These are phyloP conservation scores for Coniella lustricola DNA, from an alignment of 2,329 filamentous ascomycete genomes.

Conservation along the genomic window DNA sequence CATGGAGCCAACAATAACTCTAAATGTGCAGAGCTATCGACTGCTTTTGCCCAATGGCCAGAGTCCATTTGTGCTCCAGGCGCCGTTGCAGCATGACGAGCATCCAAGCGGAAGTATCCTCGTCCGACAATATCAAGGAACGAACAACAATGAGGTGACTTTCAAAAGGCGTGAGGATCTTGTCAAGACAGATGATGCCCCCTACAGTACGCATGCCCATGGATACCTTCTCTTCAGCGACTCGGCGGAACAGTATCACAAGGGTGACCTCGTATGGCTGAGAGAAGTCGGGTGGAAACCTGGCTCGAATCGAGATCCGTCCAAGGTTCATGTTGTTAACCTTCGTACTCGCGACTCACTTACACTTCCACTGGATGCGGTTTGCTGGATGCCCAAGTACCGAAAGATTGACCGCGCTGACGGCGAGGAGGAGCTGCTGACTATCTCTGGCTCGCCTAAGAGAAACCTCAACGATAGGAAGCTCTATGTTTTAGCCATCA, in stretches of 20 bases:
- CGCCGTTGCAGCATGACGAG: slow-evolving; percentile 2
- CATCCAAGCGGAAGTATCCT: background rate
- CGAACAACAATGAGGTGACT: slow-evolving; percentile 6
- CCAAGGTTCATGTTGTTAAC: slow-evolving; percentile 1
- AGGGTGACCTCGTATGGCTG: slow-evolving; percentile 12
- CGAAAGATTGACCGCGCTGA: slow-evolving; percentile 6
- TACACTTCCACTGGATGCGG: background rate
- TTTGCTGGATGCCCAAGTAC: slow-evolving; percentile 14
- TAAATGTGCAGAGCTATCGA: slow-evolving; percentile 10
- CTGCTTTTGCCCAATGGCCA: background rate
- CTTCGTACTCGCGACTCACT: slow-evolving; percentile 9
- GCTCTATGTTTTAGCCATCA: slow-evolving; percentile 4
- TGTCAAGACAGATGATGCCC: background rate
- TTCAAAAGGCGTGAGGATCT: background rate
- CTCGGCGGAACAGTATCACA: background rate
- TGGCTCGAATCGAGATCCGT: background rate
- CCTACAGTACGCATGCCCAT: slow-evolving; percentile 5
- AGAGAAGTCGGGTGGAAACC: background rate
- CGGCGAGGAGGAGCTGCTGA: slow-evolving; percentile 7
- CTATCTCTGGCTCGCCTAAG: slow-evolving; percentile 7
- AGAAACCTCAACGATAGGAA: slow-evolving; percentile 1
- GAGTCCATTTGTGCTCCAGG: slow-evolving; percentile 1
- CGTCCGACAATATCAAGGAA: slow-evolving; percentile 9
- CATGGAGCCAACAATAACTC: slow-evolving; percentile 8
- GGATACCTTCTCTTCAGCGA: slow-evolving; percentile 3